These are phyloP conservation scores for Colletotrichum sp. DNA, from an alignment of 2,329 filamentous ascomycete species.

Conservation along the genomic window DNA sequence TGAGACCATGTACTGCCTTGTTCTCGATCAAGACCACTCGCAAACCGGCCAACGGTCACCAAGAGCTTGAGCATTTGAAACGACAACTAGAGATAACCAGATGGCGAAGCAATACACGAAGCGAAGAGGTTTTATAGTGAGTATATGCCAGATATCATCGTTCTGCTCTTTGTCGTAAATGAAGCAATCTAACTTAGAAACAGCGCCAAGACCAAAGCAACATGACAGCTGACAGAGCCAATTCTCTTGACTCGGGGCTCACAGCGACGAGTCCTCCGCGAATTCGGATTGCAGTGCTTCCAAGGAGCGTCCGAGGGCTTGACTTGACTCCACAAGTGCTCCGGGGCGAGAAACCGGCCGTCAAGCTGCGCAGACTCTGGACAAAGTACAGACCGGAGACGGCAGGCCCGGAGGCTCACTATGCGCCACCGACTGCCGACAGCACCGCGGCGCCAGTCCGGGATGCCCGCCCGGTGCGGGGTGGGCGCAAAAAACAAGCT, in stretches of 20 bases:
- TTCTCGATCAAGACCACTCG: not conserved
- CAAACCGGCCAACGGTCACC: not conserved
- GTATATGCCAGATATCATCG: fast-evolving
- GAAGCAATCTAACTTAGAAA: not conserved
- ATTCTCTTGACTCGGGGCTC: not conserved
- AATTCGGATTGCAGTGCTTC: not conserved
- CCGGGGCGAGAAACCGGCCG: not conserved
- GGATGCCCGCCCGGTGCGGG: not conserved
- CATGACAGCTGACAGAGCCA: not conserved
- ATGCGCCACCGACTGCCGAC: not conserved
- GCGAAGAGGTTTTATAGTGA: no score
- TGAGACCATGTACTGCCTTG: not conserved
- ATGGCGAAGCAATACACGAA: no score
- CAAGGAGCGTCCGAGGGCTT: not conserved
- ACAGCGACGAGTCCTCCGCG: not conserved
- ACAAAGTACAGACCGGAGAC: not conserved
- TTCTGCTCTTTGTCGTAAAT: not conserved
- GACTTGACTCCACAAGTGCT: not conserved
- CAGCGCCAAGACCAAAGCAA: not conserved
- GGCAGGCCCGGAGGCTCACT: not conserved
- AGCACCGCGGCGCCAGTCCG: not conserved
- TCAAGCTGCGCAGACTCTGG: not conserved
- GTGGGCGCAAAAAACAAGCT: not conserved
- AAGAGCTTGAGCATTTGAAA: not conserved
- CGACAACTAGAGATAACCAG: no score